Evolutionary conservation across 768 basidiomycete species (phyloP), one percentile per base, ranked within the genome.

Genomic region (Xanthoconium stramineum): DNA sequence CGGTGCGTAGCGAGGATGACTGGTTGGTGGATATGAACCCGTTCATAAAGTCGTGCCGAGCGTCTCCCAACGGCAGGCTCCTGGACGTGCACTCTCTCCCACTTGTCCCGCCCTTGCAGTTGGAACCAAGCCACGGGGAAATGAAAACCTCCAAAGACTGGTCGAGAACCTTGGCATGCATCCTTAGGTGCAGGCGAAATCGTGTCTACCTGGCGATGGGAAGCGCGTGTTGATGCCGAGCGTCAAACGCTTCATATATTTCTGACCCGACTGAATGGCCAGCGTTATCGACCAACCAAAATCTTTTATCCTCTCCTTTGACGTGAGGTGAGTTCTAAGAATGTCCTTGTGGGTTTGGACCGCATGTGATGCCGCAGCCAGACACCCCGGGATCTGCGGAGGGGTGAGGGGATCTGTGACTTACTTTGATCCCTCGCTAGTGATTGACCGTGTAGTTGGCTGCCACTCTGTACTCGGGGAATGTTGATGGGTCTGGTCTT

Each of bases 201-300:
- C 28, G 8, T 39, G 8, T 42, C 32, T 54, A 44, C 30, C 17
- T 47, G 51, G 46, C 24, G 4, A 24, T 24, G 24, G 24, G 24
- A 50, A 35, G 45, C 28, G 42, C 54, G 17, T 64, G 56, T 55
- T 57, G 50, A 61, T 39, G 52, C 6, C n/a, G 28, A 45, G 45
- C 32, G 15, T 29, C 32, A 42, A 38, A 30, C 19, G n/a, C 40
- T 43, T 32, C 30, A n/a, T 15, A 24, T 28, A 33, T 36, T 17
- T 33, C 20, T 42, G 9, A 19, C 19, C 15, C 30, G 17, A 43
- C 35, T 24, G 39, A 46, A 46, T 47, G 12, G 9, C 42, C 35
- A 36, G 35, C 13, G 20, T 53, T 39, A 51, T 60, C 48, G 28
- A 20, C 43, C 50, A 47, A 28, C 29, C 37, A 47, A 29, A 53